Evolutionary conservation across 106 monocot genomes (phyloP), one percentile per base, ranked within the genome.

Genomic region (Iris macrosiphon): DNA sequence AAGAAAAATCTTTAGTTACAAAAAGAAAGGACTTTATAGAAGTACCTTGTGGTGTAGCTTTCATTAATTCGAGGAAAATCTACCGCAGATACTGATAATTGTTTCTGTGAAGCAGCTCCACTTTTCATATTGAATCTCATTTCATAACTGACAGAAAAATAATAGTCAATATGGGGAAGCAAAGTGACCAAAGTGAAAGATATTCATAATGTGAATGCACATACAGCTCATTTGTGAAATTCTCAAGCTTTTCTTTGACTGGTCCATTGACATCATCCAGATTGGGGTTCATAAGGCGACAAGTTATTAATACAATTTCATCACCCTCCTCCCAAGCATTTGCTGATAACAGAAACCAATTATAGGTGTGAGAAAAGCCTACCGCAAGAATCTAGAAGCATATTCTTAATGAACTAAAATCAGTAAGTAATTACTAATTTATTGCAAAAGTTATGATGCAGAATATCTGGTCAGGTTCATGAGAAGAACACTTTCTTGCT

Each of bases 301-400:
- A 93, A 27, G 87, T 77, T 30, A 93, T 74, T 12, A 93, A 62
- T 42, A 93, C 74, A 42, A 93, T 77, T 57, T 93, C 92, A 64
- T 87, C 83, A 18, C 77, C 92, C 31, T 83, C 87, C 65, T 93
- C 92, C 92, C 92, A 93, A 40, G 92, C 87, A 80, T 93, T 93
- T 51, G 87, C 57, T 57, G 38, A 57, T 26, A 40, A n/a, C n/a
- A n/a, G n/a, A n/a, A n/a, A n/a, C n/a, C n/a, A n/a, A n/a, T n/a
- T n/a, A n/a, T n/a, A n/a, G n/a, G n/a, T n/a, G n/a, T n/a, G n/a
- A n/a, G n/a, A n/a, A n/a, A n/a, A n/a, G n/a, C n/a, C n/a, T n/a
- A n/a, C 93, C 93, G 87, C 87, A 87, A 30, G 87, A 79, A 77
- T 83, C 80, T 57, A 79, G 24, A 46, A 8, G 43, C n/a, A 42